Base-by-base conservation (phyloP, 768 basidiomycete genomes). In the Macrolepiota dolichaula region DNA sequence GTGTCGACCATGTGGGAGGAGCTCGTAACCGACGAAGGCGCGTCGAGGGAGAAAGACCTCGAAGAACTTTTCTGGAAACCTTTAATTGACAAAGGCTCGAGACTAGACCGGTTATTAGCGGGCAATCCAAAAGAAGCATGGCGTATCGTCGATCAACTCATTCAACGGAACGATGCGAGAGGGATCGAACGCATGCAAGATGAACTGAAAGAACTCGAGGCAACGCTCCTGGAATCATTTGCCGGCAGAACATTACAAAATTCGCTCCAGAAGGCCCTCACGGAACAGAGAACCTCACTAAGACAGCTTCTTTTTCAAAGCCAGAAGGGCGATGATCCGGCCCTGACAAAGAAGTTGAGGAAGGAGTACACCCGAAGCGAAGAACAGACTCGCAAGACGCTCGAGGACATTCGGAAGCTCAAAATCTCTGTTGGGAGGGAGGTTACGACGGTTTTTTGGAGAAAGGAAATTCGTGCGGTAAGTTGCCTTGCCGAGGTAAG, bases 11-110 rank as follows among this genome's bases (percentile, higher is more conserved):
- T 61, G 51, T 66, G 65, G 65, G 44, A 55, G 2, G 46, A 55
- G 17, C 44, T 61, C 2, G 35, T 49, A 4, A 1, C 25, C n/a
- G 35, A 49, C 2, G 55, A 61, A 12, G 66, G 55, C 4, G 40
- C 37, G 22, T 7, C 15, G 19, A 59, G 67, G 24, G 65, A 68
- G 36, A 35, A 44, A 22, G 62, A 67, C 36, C 64, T 67, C n/a
- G 37, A 59, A 29, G 51, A 63, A 10, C 50, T 56, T 2, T 68
- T 63, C 55, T 70, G 65, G 65, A 61, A 49, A 24, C 54, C 56
- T n/a, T 55, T 68, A n/a, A 54, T 69, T 12, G 61, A 63, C 5
- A 38, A 59, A 25, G 65, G 66, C 35, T 54, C 59, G 27, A 61
- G 53, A n/a, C 17, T 61, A 25, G 53, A 61, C 22, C 52, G 59